phyloP scores from a whole-genome alignment of 306 rosid species.

The Rosa chinensis region DNA sequence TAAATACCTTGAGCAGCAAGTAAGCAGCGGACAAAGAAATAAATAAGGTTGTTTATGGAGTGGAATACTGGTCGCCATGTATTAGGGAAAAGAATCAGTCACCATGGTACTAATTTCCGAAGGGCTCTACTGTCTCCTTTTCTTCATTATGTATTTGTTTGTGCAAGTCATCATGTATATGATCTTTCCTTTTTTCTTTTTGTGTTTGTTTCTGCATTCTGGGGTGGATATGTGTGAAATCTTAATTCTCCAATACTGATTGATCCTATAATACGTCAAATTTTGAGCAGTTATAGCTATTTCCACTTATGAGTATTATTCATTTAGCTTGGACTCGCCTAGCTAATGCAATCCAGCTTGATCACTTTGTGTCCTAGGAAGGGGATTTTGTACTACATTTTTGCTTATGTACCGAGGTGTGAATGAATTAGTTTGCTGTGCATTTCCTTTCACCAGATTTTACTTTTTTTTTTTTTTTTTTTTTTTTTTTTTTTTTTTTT shows the following conservation, averaged over 20 bases:
- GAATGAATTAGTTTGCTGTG: background rate
- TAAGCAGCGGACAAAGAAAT: background rate
- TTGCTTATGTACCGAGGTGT: background rate
- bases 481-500: no score
- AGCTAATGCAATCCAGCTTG: background rate
- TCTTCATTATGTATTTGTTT: background rate
- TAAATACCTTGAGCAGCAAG: background rate
- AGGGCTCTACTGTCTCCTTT: background rate
- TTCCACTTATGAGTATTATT: background rate
- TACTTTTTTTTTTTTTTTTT: no score
- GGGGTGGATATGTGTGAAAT: background rate
- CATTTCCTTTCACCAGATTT: background rate
- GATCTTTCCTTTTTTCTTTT: background rate
- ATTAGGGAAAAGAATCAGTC: background rate
- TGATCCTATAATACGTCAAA: background rate
- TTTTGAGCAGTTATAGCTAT: background rate
- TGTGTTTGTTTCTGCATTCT: background rate
- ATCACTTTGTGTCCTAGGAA: background rate
- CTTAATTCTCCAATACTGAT: background rate
- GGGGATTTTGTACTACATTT: background rate
- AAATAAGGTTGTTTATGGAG: background rate
- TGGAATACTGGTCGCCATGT: background rate
- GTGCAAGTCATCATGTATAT: slow-evolving; percentile 5
- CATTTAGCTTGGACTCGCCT: background rate
- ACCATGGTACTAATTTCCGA: background rate